Evolutionary conservation across 2,329 filamentous ascomycete genomes (phyloP).

Genomic region (Coniochaeta sp.): DNA sequence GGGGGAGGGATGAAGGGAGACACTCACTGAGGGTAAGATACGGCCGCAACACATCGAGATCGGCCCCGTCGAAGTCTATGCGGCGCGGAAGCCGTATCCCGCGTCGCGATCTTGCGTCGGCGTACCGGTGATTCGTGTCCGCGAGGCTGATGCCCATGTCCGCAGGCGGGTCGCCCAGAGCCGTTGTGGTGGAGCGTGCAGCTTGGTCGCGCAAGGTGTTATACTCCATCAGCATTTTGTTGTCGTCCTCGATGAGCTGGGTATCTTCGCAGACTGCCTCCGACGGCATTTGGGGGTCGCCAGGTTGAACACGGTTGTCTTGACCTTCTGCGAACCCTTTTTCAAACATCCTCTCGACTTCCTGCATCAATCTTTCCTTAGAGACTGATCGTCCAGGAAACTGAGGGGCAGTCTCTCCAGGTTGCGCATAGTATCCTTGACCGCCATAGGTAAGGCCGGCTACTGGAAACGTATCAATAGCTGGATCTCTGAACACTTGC

Average conservation of each 20-base stretch:
- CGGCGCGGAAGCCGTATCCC: background rate
- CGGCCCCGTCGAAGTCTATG: background rate
- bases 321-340: background rate
- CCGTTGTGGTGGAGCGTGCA: background rate
- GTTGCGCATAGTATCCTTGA: background rate
- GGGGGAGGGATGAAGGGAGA: background rate
- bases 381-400: background rate
- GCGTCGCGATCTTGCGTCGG: background rate
- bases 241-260: background rate
- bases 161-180: background rate
- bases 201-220: background rate
- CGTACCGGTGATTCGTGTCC: background rate
- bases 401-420: background rate
- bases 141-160: background rate
- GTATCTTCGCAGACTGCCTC: background rate
- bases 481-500: background rate
- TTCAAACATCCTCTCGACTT: background rate
- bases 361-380: background rate
- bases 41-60: background rate
- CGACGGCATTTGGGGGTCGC: background rate
- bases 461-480: background rate
- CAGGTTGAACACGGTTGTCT: background rate
- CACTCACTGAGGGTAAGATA: conserved; percentile 2
- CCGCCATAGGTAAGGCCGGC: background rate
- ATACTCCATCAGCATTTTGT: background rate